phyloP scores from a whole-genome alignment of 225 moss, liverwort and hornwort genomes.

The Anthoceros angustus region DNA sequence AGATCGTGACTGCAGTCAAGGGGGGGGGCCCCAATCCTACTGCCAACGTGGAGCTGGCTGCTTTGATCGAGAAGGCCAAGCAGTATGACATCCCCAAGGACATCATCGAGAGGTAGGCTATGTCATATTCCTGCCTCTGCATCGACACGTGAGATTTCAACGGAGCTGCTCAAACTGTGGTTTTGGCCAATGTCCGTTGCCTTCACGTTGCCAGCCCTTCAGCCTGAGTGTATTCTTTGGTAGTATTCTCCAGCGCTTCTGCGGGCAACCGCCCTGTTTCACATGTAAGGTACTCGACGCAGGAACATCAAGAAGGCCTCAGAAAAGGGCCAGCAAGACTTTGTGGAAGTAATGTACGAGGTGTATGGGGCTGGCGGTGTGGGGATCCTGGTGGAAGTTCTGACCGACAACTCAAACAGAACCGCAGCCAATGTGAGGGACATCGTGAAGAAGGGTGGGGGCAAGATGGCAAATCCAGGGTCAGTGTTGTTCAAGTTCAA shows the following conservation, averaged over 20 bases:
- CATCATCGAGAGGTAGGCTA: slow-evolving; percentile 33
- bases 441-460: slow-evolving; percentile 89
- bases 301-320: slow-evolving; percentile 88
- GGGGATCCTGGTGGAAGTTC: slow-evolving; percentile 73
- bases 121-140: too few relatives aligned
- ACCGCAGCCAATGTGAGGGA: slow-evolving; percentile 84
- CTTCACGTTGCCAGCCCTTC: too few relatives aligned
- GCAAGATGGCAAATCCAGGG: slow-evolving; percentile 90
- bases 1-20: slow-evolving; percentile 70
- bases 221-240: too few relatives aligned
- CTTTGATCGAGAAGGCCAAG: slow-evolving; percentile 66
- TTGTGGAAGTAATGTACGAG: slow-evolving; percentile 84
- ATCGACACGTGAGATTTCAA: not conserved
- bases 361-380: slow-evolving; percentile 92
- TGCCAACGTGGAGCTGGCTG: slow-evolving; percentile 58
- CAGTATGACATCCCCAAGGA: slow-evolving; percentile 87
- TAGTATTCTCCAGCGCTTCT: too few relatives aligned
- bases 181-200: not conserved
- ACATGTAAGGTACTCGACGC: not conserved
- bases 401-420: slow-evolving; percentile 85
- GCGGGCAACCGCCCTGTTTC: not conserved
- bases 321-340: slow-evolving; percentile 90
- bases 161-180: not conserved
- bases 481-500: slow-evolving; percentile 93
- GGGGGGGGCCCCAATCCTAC: slow-evolving; percentile 72